Evolutionary conservation across 768 basidiomycete genomes (phyloP).

Genomic region (Boletellus sp.): DNA sequence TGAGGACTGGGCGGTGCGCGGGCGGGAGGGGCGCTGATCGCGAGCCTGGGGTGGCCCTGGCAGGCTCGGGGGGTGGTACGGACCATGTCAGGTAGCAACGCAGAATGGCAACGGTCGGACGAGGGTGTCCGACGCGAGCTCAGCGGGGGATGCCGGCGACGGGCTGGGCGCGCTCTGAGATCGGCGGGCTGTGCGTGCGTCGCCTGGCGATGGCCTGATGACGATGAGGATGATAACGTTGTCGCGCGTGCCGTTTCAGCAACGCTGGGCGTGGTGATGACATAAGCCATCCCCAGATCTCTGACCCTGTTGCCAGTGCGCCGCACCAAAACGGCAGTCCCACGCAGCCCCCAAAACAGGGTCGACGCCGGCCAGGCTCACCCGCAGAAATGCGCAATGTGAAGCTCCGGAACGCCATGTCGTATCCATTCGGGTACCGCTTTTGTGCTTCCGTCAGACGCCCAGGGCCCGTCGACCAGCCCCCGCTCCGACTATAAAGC

Average conservation of each 20-base stretch:
- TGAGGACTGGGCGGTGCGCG: conserved; percentile 50
- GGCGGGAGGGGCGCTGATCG: neutral
- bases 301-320: conserved; percentile 1
- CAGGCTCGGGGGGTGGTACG: neutral
- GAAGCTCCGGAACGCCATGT: conserved; percentile 20
- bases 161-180: too few species aligned
- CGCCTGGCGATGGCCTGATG: too few species aligned
- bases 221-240: too few species aligned
- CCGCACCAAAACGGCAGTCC: conserved; percentile 6
- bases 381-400: conserved; percentile 10
- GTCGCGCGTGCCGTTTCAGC: too few species aligned
- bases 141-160: too few species aligned
- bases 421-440: conserved; percentile 15
- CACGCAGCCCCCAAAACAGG: conserved; percentile 1
- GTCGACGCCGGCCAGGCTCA: conserved; percentile 8
- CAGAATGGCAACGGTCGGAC: too few species aligned
- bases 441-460: conserved; percentile 11
- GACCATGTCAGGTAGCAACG: too few species aligned
- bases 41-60: neutral
- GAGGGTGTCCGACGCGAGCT: too few species aligned
- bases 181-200: too few species aligned
- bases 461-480: conserved; percentile 7
- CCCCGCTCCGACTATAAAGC: conserved; percentile 20
- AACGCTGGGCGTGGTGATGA: too few species aligned
- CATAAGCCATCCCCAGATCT: too few species aligned